Percentiles rank a stretch among this genome's conserved stretches.
Evolutionary conservation across 139 green algal genomes (phyloP).

Genomic region (Parachlorella kessleri): DNA sequence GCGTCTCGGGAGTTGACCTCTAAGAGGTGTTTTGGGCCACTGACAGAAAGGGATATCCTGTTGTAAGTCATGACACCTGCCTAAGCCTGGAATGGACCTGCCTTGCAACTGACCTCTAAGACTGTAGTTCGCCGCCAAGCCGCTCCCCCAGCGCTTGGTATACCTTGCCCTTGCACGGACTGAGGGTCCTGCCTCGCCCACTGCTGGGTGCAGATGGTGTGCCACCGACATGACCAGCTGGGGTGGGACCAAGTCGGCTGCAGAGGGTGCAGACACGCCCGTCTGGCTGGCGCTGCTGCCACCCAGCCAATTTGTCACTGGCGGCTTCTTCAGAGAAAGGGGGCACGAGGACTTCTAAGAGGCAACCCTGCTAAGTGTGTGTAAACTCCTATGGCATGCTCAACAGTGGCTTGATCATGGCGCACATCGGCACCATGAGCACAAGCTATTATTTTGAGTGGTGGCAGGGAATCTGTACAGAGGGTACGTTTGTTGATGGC

Average conservation of each 20-base stretch:
- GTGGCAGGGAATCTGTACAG: too few relatives aligned
- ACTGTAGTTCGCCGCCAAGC: too few relatives aligned
- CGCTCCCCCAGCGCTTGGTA: too few relatives aligned
- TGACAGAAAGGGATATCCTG: too few relatives aligned
- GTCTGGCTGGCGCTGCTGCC: slow-evolving; percentile 58
- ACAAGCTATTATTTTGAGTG: too few relatives aligned
- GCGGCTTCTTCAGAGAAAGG: slow-evolving; percentile 45
- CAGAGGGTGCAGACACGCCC: slow-evolving; percentile 65
- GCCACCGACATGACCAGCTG: slow-evolving; percentile 58
- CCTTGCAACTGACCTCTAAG: not conserved
- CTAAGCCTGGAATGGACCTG: not conserved
- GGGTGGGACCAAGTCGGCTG: slow-evolving; percentile 43
- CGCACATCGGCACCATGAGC: too few relatives aligned
- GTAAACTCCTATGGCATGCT: too few relatives aligned
- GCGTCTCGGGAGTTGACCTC: too few relatives aligned
- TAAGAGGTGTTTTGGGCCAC: too few relatives aligned
- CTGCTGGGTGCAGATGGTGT: slow-evolving; percentile 30
- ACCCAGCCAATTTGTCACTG: slow-evolving; percentile 20
- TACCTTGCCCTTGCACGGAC: not conserved
- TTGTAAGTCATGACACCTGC: not conserved
- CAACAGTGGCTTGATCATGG: too few relatives aligned
- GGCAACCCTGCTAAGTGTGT: too few relatives aligned
- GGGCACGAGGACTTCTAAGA: slow-evolving; percentile 28
- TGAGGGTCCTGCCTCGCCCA: not conserved
- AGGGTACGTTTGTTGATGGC: too few relatives aligned